Percentiles rank a stretch among this genome's conserved stretches.
phyloP scores from a whole-genome alignment of 2,329 filamentous ascomycete genomes.

The Teratosphaeria destructans region DNA sequence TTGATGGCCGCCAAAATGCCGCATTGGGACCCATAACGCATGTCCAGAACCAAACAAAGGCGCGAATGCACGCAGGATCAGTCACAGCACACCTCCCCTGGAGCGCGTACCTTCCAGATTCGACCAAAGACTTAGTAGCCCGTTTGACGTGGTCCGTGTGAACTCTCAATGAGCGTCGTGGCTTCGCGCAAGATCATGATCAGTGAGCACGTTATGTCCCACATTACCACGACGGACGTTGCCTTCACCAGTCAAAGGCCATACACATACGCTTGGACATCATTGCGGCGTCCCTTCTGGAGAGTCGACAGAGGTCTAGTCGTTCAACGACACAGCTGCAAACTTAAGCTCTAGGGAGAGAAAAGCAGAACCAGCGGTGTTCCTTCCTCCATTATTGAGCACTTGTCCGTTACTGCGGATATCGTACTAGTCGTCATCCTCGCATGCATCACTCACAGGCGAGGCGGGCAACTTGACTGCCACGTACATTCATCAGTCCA shows the following conservation, averaged over 20 bases:
- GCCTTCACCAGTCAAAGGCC: no score
- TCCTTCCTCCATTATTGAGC: no score
- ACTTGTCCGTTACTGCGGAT: no score
- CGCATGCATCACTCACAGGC: no score
- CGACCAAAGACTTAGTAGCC: background rate
- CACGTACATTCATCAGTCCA: background rate
- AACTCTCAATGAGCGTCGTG: background rate
- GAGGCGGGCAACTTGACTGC: background rate
- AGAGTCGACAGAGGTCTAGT: no score
- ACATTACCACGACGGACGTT: no score
- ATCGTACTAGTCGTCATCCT: no score
- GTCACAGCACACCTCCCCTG: background rate
- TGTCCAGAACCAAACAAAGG: background rate
- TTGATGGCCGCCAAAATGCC: background rate
- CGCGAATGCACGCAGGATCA: background rate
- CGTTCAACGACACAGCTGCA: no score
- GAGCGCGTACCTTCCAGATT: background rate
- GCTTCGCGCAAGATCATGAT: background rate
- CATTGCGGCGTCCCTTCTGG: no score
- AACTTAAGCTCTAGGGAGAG: no score
- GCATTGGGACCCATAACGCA: background rate
- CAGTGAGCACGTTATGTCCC: background rate
- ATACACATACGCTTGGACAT: no score
- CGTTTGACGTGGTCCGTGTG: background rate
- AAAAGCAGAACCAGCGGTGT: no score